Conservation (phyloP, 1,284 basidiomycete species). For the Pisolithus thermaeus region DNA sequence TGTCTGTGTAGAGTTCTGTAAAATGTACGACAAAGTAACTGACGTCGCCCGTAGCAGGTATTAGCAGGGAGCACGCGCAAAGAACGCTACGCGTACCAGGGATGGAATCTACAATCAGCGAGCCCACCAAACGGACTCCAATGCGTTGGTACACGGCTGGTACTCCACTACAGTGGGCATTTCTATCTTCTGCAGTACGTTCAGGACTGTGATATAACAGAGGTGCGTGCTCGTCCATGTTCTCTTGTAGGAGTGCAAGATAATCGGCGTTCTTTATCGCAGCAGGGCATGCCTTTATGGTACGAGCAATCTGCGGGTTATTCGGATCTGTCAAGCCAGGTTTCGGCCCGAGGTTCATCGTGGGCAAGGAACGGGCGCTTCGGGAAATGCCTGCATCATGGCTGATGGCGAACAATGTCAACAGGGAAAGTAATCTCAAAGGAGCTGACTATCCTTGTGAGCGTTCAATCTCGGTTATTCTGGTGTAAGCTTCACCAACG, state of each 20-base stretch:
- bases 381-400: conserved; percentile 23
- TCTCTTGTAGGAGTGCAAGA: not conserved
- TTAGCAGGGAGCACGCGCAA: not conserved
- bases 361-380: conserved; percentile 3
- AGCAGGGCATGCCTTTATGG: conserved; percentile 14
- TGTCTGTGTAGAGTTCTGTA: conserved; percentile 71
- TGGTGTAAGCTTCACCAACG: conserved; percentile 1
- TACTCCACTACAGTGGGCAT: conserved; percentile 10
- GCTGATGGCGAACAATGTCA: conserved; percentile 9
- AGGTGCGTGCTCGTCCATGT: conserved; percentile 19
- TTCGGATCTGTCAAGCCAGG: conserved; percentile 3
- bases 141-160: conserved; percentile 14
- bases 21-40: conserved; percentile 61
- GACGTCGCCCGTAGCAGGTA: conserved; percentile 1
- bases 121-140: conserved; percentile 34
- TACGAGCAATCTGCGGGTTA: conserved; percentile 3
- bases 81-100: conserved; percentile 38
- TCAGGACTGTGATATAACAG: conserved; percentile 11
- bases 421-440: not conserved
- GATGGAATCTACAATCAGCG: conserved; percentile 48
- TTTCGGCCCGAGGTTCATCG: conserved; percentile 1
- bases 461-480: not conserved
- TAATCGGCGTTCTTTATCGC: not conserved
- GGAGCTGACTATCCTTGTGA: not conserved
- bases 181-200: conserved; percentile 6